Conservation (phyloP, 176 grass and related monocot species). For the Luzula sylvatica region DNA sequence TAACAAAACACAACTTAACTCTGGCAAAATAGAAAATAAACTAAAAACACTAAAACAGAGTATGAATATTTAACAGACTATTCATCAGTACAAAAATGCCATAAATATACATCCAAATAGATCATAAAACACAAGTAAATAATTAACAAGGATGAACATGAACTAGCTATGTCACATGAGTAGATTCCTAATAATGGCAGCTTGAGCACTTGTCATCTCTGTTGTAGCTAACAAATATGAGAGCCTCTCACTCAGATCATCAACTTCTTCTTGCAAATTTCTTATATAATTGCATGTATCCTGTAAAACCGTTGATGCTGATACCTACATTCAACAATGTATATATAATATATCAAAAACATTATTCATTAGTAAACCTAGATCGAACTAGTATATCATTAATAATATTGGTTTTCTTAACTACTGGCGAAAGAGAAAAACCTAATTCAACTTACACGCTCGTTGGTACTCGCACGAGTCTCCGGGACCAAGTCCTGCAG, state of each 20-base stretch:
- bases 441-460: slow-evolving; percentile 30
- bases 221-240: slow-evolving; percentile 44
- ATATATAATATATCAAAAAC: too few species aligned
- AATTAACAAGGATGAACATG: slow-evolving; percentile 1
- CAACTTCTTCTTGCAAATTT: slow-evolving; percentile 68
- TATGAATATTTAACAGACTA: slow-evolving; percentile 13
- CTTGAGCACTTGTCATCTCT: slow-evolving; percentile 48
- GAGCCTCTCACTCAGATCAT: slow-evolving; percentile 62
- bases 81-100: slow-evolving; percentile 4
- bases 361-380: neutral
- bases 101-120: neutral
- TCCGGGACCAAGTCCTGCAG: slow-evolving; percentile 60
- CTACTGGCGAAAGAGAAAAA: neutral
- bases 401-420: neutral
- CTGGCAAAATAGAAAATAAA: neutral
- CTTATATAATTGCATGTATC: slow-evolving; percentile 83
- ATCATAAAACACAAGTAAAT: neutral
- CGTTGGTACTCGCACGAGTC: slow-evolving; percentile 30
- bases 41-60: slow-evolving; percentile 7
- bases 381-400: neutral
- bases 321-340: slow-evolving; percentile 27
- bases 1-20: neutral
- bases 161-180: slow-evolving; percentile 40
- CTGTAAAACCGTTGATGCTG: slow-evolving; percentile 50
- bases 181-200: slow-evolving; percentile 61